phyloP scores from a whole-genome alignment of 2,329 filamentous ascomycete species.

The Neonectria hederae region DNA sequence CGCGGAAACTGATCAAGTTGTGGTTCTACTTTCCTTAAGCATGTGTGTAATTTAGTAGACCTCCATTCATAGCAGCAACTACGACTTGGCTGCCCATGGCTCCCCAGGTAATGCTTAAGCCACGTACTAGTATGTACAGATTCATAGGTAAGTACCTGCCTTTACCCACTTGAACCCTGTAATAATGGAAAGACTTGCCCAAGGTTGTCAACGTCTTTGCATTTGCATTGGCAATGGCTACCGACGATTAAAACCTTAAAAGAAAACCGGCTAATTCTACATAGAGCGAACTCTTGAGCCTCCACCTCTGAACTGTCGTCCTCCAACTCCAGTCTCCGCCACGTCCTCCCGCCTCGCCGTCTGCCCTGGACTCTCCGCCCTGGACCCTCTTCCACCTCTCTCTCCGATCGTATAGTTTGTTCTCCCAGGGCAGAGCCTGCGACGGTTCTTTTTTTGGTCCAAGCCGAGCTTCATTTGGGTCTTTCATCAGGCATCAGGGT shows the following conservation, averaged over 20 bases:
- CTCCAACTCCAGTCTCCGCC: not conserved
- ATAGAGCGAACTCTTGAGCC: not conserved
- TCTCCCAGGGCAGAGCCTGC: not conserved
- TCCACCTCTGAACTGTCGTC: not conserved
- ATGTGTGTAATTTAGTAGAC: not conserved
- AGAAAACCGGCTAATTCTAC: not conserved
- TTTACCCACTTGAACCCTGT: too few species aligned
- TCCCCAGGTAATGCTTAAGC: not conserved
- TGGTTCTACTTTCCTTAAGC: not conserved
- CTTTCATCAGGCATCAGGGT: not conserved
- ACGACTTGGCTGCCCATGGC: not conserved
- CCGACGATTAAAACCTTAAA: not conserved
- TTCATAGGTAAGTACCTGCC: too few species aligned
- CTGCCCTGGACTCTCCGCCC: not conserved
- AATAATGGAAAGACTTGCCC: not conserved
- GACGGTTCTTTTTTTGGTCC: not conserved
- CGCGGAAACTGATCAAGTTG: not conserved
- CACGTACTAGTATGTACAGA: too few species aligned
- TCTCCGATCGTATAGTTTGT: not conserved
- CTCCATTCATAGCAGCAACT: not conserved
- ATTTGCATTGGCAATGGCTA: not conserved
- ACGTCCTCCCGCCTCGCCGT: not conserved
- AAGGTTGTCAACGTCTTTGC: not conserved
- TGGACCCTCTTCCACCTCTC: not conserved
- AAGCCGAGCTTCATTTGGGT: not conserved